These are phyloP conservation scores for Astragalus glycyphyllos DNA, from an alignment of 306 rosid species.

Conservation along the genomic window DNA sequence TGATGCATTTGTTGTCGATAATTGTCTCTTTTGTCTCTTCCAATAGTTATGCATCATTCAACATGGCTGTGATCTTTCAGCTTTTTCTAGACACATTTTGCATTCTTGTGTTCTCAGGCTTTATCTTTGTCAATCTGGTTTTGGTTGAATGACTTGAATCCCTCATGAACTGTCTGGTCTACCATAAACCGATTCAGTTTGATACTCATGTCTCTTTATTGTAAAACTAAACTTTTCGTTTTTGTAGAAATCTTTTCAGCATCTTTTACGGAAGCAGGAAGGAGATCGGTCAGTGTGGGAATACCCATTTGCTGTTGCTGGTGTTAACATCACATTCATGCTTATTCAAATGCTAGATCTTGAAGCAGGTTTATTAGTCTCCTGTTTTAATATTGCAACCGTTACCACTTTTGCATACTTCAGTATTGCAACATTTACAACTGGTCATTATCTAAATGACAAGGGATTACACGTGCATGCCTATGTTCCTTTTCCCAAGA, in stretches of 20 bases:
- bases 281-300: constrained; percentile 99
- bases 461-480: constrained; percentile 8
- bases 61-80: constrained; percentile 15
- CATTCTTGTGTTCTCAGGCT: neutral
- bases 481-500: neutral
- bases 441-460: constrained; percentile 18
- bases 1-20: constrained; percentile 25
- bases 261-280: constrained; percentile 94
- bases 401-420: constrained; percentile 15
- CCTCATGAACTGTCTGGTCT: neutral
- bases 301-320: constrained; percentile 99
- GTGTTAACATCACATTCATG: constrained; percentile 98
- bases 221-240: constrained; percentile 43
- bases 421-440: neutral
- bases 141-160: constrained; percentile 17
- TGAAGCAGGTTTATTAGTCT: constrained; percentile 79
- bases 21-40: constrained; percentile 8
- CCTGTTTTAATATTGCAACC: neutral
- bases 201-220: constrained; percentile 19
- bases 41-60: neutral
- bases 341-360: constrained; percentile 98
- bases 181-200: constrained; percentile 25
- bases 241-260: constrained; percentile 93
- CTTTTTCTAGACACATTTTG: constrained; percentile 11
- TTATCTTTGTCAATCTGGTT: constrained; percentile 24